Conservation (phyloP, 768 basidiomycete species). For the Porphyrellus cyaneotinctus region DNA sequence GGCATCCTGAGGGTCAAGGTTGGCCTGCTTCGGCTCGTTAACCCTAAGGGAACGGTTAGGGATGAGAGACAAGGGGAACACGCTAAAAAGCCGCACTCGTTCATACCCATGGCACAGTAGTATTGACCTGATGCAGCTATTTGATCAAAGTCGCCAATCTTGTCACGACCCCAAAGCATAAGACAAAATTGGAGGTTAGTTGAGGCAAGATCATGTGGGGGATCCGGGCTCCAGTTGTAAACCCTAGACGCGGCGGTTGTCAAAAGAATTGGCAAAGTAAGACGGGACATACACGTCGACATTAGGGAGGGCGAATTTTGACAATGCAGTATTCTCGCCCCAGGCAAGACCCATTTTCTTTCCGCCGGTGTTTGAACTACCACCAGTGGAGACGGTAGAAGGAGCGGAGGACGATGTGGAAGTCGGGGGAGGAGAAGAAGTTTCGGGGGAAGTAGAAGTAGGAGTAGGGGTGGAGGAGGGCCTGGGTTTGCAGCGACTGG, state of each 20-base stretch:
- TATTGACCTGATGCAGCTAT: constrained; percentile 50
- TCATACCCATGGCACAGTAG: constrained; percentile 51
- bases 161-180: constrained; percentile 63
- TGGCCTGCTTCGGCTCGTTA: constrained; percentile 57
- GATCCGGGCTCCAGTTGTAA: constrained; percentile 53
- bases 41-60: constrained; percentile 45
- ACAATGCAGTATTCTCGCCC: constrained; percentile 2
- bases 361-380: not conserved
- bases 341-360: constrained; percentile 64
- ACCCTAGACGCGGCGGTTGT: constrained; percentile 29
- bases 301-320: constrained; percentile 42
- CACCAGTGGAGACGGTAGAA: not conserved
- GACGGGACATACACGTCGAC: constrained; percentile 38
- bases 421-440: not conserved
- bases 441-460: not conserved
- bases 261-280: not conserved
- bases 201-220: not conserved
- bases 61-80: not conserved
- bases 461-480: constrained; percentile 23
- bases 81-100: constrained; percentile 55
- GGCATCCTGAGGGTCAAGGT: constrained; percentile 49
- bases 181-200: constrained; percentile 28
- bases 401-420: constrained; percentile 3
- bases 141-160: constrained; percentile 28
- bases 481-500: constrained; percentile 56